Evolutionary conservation across 352 stramenopile species (phyloP).

Genomic region (Pythium guiyangense): DNA sequence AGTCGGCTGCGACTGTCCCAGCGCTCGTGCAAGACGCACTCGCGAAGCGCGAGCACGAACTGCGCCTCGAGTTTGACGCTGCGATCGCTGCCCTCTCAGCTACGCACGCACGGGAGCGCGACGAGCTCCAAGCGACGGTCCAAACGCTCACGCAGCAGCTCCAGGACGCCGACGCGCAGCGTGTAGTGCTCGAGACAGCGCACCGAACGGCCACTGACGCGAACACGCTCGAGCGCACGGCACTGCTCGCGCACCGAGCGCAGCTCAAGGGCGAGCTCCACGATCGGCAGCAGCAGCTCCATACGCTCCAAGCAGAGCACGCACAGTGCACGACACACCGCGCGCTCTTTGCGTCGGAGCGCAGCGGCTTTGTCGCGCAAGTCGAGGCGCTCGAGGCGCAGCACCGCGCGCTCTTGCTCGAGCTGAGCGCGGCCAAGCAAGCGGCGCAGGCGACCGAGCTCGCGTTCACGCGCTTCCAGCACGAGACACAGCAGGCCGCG

Average conservation of each 20-base stretch:
- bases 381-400: conserved; percentile 27
- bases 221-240: conserved; percentile 8
- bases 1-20: neutral
- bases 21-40: neutral
- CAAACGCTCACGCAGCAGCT: conserved; percentile 8
- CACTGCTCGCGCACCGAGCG: conserved; percentile 14
- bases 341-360: conserved; percentile 25
- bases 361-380: conserved; percentile 19
- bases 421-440: conserved; percentile 25
- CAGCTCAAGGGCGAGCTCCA: conserved; percentile 11
- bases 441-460: conserved; percentile 24
- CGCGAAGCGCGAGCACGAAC: conserved; percentile 7
- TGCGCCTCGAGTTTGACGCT: conserved; percentile 5
- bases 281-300: conserved; percentile 11
- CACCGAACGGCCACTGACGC: neutral
- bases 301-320: conserved; percentile 17
- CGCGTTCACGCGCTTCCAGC: conserved; percentile 21
- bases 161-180: conserved; percentile 1
- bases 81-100: conserved; percentile 1
- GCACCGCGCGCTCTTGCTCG: conserved; percentile 15
- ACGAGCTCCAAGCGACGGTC: conserved; percentile 5
- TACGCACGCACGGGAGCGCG: conserved; percentile 6
- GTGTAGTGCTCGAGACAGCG: neutral
- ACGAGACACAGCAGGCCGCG: conserved; percentile 32
- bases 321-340: conserved; percentile 21